phyloP scores from a whole-genome alignment of 2,329 filamentous ascomycete genomes.

The Pseudogymnoascus sp. region DNA sequence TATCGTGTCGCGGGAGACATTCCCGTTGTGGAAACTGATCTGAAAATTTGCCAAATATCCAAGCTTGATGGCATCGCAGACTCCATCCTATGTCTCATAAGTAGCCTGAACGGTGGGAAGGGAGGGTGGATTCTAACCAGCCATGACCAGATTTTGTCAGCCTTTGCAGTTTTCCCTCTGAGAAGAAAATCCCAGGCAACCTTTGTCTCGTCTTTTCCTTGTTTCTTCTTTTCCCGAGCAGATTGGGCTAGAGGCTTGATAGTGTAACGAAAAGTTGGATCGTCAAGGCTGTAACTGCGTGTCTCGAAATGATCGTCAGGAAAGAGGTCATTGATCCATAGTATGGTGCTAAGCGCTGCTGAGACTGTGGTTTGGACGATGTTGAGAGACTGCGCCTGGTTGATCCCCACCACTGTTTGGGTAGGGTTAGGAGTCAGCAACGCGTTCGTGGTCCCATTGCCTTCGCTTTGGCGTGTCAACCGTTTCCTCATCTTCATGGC shows the following conservation, averaged over 20 bases:
- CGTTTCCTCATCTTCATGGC: neutral
- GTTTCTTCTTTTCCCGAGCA: neutral
- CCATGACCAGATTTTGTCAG: neutral
- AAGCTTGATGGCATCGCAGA: constrained; percentile 6
- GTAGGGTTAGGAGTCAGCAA: neutral
- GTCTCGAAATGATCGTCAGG: neutral
- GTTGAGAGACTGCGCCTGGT: neutral
- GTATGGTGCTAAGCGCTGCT: constrained; percentile 1
- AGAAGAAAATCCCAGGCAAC: neutral
- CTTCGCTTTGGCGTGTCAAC: neutral
- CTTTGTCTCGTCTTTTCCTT: neutral
- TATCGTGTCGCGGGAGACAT: neutral
- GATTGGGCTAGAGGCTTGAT: neutral
- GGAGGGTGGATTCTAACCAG: neutral
- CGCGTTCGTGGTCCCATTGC: neutral
- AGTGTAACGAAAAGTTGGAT: neutral
- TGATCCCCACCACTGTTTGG: neutral
- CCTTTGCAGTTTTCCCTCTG: neutral
- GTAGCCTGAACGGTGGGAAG: neutral
- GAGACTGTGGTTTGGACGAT: constrained; percentile 8
- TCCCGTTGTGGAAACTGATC: constrained; percentile 5
- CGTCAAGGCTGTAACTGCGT: neutral
- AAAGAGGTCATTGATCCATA: neutral
- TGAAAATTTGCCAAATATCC: constrained; percentile 5
- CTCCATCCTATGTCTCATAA: neutral